Evolutionary conservation across 2,329 filamentous ascomycete species (phyloP).

Genomic region (Arachnomyces sp.): DNA sequence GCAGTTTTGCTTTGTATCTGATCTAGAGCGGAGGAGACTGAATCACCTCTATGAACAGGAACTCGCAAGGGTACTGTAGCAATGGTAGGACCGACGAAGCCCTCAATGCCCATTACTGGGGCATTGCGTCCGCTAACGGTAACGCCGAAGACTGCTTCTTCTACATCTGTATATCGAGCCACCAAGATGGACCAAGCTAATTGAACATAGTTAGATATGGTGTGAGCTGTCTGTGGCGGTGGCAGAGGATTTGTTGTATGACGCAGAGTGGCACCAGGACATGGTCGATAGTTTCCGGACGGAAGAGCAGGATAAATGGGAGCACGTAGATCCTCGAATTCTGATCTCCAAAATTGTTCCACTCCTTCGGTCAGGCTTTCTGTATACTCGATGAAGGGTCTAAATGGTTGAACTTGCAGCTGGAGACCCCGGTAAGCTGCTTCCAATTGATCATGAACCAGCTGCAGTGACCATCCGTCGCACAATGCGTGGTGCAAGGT

Average conservation of each 20-base stretch:
- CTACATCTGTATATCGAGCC: slow-evolving; percentile 25
- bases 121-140: slow-evolving; percentile 34
- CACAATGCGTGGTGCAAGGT: slow-evolving; percentile 39
- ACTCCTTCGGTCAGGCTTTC: not conserved
- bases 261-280: not conserved
- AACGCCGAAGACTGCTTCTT: slow-evolving; percentile 35
- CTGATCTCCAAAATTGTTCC: slow-evolving; percentile 8
- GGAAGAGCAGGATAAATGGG: slow-evolving; percentile 4
- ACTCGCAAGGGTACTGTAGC: slow-evolving; percentile 29
- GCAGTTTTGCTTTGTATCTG: slow-evolving; percentile 47
- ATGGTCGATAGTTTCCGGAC: slow-evolving; percentile 2
- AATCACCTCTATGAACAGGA: slow-evolving; percentile 13
- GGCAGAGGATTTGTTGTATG: not conserved
- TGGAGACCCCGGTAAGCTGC: slow-evolving; percentile 9
- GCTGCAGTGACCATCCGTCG: slow-evolving; percentile 28
- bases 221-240: slow-evolving; percentile 5
- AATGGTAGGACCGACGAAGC: slow-evolving; percentile 35
- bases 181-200: slow-evolving; percentile 32
- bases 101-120: slow-evolving; percentile 28
- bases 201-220: slow-evolving; percentile 25
- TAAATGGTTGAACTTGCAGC: slow-evolving; percentile 8
- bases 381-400: slow-evolving; percentile 15
- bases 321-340: slow-evolving; percentile 6
- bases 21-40: slow-evolving; percentile 41
- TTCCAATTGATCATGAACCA: slow-evolving; percentile 10